Conservation (phyloP, 345 rosid species). For the Triadica sebifera region DNA sequence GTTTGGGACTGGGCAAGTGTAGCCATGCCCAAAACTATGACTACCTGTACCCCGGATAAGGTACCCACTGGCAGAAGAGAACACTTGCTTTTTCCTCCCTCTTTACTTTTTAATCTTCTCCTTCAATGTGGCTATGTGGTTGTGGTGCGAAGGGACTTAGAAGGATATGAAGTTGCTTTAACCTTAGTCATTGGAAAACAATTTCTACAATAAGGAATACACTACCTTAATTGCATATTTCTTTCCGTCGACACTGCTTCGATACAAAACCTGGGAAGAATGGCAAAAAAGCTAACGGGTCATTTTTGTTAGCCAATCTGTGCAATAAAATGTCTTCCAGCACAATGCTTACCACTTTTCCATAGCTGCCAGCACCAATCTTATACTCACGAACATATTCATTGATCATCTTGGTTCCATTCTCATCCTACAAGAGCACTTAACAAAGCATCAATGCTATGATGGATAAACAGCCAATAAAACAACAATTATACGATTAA, state of each 20-base stretch:
- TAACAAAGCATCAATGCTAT: background rate
- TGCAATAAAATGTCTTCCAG: constrained; percentile 4
- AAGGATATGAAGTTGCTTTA: background rate
- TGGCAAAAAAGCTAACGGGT: constrained; percentile 18
- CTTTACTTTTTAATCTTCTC: background rate
- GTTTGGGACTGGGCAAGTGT: background rate
- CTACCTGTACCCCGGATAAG: background rate
- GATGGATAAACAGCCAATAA: background rate
- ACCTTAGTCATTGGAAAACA: constrained; percentile 9
- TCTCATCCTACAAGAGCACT: constrained; percentile 67
- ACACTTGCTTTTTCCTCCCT: background rate
- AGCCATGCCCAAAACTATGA: background rate
- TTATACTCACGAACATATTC: constrained; percentile 75
- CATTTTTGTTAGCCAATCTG: constrained; percentile 13
- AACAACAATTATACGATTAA: background rate
- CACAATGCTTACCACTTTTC: constrained; percentile 84
- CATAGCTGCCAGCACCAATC: constrained; percentile 98
- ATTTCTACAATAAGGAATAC: constrained; percentile 10
- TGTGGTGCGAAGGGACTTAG: background rate
- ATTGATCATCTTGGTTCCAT: constrained; percentile 85
- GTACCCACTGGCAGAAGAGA: background rate
- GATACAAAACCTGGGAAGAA: constrained; percentile 68
- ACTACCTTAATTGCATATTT: constrained; percentile 91
- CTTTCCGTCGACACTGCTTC: constrained; percentile 69
- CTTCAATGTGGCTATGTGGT: background rate